Conservation (phyloP, 1,139 yeast genomes). For the Casaregolazyma lundiana region DNA sequence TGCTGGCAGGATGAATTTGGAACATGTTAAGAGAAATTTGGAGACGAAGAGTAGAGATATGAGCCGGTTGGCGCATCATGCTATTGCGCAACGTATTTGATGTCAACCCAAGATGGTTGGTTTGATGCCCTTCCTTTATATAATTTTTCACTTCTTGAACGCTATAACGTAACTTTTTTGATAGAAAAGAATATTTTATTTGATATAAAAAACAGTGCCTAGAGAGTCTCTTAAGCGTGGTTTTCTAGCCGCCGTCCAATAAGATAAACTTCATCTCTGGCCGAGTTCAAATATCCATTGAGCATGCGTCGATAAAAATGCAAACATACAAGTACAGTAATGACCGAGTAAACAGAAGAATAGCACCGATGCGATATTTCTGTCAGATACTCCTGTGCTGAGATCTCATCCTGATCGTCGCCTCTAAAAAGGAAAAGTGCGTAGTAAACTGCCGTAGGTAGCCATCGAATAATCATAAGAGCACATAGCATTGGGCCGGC, state of each 20-base stretch:
- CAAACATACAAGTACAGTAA: not conserved
- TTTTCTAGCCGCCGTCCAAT: conserved; percentile 35
- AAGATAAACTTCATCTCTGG: conserved; percentile 34
- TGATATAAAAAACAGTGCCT: not conserved
- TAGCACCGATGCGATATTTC: conserved; percentile 1
- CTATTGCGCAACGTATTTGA: not conserved
- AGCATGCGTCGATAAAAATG: conserved; percentile 5
- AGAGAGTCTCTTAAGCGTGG: not conserved
- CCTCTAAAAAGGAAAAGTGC: not conserved
- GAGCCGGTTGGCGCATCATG: not conserved
- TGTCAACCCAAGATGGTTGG: too few relatives aligned
- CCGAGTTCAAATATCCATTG: conserved; percentile 13
- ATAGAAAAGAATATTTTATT: not conserved
- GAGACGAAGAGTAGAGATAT: not conserved
- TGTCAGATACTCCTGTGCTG: not conserved
- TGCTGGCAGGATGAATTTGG: not conserved
- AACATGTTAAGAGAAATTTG: not conserved
- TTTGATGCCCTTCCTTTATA: not conserved
- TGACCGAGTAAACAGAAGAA: not conserved
- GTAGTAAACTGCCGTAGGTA: conserved; percentile 5
- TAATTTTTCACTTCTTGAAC: not conserved
- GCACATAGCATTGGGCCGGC: conserved; percentile 7
- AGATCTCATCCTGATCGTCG: not conserved
- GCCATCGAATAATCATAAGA: conserved; percentile 2
- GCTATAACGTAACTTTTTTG: not conserved